A percentile compares a stretch with the other conserved stretches of the same genome.
phyloP scores from a whole-genome alignment of 2,329 filamentous ascomycete species.

The Apiospora sp. region DNA sequence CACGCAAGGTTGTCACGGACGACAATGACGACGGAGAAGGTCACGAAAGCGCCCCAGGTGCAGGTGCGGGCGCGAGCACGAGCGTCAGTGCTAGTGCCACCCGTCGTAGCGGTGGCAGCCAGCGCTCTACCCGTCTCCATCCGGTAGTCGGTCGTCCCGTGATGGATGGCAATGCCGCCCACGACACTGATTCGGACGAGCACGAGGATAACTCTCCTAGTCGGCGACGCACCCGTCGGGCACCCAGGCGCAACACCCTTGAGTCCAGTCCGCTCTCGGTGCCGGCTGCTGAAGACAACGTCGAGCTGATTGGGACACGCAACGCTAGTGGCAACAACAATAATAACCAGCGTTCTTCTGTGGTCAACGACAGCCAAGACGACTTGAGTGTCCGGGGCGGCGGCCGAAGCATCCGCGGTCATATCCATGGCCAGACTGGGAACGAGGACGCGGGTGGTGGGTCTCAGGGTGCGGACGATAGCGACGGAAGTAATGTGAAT shows the following conservation, averaged over 20 bases:
- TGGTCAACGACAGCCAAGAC: constrained; percentile 27
- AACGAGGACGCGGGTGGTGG: not conserved
- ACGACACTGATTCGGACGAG: constrained; percentile 28
- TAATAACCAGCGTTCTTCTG: constrained; percentile 28
- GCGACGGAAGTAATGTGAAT: constrained; percentile 19
- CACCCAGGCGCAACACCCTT: constrained; percentile 28
- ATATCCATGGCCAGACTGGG: not conserved
- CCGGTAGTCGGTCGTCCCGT: not conserved
- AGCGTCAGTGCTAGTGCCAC: constrained; percentile 6
- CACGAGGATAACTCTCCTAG: constrained; percentile 30
- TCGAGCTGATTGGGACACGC: not conserved
- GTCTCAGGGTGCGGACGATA: not conserved
- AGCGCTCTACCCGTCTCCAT: constrained; percentile 5
- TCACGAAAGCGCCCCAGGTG: not conserved
- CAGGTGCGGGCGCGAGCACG: not conserved
- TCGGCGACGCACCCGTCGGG: constrained; percentile 34
- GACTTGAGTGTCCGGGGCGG: not conserved
- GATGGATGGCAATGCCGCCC: constrained; percentile 22
- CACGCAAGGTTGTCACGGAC: not conserved
- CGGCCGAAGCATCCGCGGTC: not conserved
- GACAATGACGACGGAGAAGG: constrained; percentile 10
- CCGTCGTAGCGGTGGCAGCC: constrained; percentile 1
- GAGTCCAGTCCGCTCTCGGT: constrained; percentile 42
- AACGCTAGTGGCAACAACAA: constrained; percentile 34
- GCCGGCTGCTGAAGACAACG: constrained; percentile 33